These are phyloP conservation scores for Fragaria nilgerrensis DNA, from an alignment of 306 rosid genomes.

Conservation along the genomic window DNA sequence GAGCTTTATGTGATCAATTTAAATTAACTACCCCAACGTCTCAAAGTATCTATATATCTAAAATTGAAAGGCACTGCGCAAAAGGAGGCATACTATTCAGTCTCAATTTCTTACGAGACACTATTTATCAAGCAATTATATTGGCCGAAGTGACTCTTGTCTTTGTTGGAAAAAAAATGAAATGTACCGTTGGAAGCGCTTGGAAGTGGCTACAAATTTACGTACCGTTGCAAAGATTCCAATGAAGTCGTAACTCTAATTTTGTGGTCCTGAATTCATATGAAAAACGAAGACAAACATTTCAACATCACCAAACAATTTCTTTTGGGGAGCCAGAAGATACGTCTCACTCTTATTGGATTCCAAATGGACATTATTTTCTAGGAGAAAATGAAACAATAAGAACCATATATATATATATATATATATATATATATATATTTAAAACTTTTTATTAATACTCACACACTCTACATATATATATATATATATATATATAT, in stretches of 20 bases:
- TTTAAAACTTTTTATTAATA: no score
- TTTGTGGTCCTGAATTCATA: not conserved
- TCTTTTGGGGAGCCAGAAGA: not conserved
- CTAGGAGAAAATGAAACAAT: not conserved
- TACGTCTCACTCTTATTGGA: not conserved
- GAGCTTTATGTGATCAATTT: no score
- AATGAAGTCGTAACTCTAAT: not conserved
- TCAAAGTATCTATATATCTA: no score
- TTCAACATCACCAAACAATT: not conserved
- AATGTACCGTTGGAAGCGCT: constrained; percentile 20
- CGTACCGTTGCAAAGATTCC: constrained; percentile 25
- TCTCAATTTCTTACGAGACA: not conserved
- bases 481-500: no score
- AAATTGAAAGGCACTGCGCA: no score
- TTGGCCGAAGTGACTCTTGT: not conserved
- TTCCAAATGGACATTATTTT: constrained; percentile 12
- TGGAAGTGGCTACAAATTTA: not conserved
- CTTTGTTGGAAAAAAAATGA: not conserved
- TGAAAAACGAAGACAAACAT: constrained; percentile 6
- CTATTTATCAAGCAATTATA: not conserved
- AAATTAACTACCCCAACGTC: no score
- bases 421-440: not conserved
- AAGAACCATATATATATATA: not conserved
- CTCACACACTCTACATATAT: no score
- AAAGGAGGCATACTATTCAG: no score